Evolutionary conservation across 1,284 basidiomycete genomes (phyloP).

Genomic region (Cryptococcus sp.): DNA sequence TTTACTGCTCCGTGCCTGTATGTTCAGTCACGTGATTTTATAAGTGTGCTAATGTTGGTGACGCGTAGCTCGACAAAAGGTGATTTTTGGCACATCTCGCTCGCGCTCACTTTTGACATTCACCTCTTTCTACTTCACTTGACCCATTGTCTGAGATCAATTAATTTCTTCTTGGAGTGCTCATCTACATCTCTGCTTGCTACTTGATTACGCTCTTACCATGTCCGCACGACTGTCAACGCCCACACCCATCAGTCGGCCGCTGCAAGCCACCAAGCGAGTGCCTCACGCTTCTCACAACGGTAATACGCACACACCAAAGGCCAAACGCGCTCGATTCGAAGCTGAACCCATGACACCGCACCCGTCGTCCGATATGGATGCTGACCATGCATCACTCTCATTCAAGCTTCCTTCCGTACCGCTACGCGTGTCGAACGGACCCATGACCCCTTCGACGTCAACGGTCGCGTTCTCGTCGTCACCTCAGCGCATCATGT

Average conservation of each 20-base stretch:
- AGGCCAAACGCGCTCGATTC: slow-evolving; percentile 4
- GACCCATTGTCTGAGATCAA: not conserved
- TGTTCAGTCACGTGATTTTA: slow-evolving; percentile 1
- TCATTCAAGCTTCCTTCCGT: slow-evolving; percentile 9
- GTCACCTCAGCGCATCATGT: slow-evolving; percentile 28
- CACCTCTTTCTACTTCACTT: not conserved
- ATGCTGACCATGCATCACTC: not conserved
- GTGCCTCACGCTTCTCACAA: slow-evolving; percentile 4
- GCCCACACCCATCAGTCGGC: not conserved
- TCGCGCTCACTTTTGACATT: not conserved
- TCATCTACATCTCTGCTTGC: not conserved
- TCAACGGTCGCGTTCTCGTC: slow-evolving; percentile 48
- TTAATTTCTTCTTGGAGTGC: not conserved
- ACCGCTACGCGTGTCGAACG: slow-evolving; percentile 9
- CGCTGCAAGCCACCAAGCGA: slow-evolving; percentile 12
- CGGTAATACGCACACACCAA: slow-evolving; percentile 1
- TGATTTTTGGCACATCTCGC: not conserved
- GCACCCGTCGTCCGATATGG: slow-evolving; percentile 22
- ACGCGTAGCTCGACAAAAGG: not conserved
- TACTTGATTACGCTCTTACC: too few relatives aligned
- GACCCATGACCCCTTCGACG: slow-evolving; percentile 40
- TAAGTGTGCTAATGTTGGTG: slow-evolving; percentile 6
- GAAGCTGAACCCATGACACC: slow-evolving; percentile 20
- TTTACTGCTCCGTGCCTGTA: not conserved
- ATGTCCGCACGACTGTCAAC: not conserved